These are phyloP conservation scores for Sarocladium brachiariae DNA, from an alignment of 2,329 filamentous ascomycete species.

Conservation along the genomic window DNA sequence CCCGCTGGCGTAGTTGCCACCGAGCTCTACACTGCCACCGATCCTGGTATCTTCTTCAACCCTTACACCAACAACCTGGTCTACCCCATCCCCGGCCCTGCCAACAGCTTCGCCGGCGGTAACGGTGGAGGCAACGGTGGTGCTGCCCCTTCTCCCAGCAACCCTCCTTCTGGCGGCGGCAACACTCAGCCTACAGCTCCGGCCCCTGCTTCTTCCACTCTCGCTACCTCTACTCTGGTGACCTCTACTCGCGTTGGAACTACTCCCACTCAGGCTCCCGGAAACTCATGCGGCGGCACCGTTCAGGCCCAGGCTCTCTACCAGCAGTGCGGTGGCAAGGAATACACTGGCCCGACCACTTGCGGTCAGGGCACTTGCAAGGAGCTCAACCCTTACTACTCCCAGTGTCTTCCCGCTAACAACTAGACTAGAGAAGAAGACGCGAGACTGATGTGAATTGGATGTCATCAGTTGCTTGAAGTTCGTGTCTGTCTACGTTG, in stretches of 20 bases:
- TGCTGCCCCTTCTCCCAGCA: conserved; percentile 11
- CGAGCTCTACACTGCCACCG: conserved; percentile 18
- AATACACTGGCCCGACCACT: conserved; percentile 19
- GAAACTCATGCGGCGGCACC: background rate
- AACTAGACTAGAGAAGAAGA: background rate
- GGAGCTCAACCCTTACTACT: conserved; percentile 22
- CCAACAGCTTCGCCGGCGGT: conserved; percentile 5
- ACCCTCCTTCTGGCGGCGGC: conserved; percentile 5
- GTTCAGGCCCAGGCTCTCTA: background rate
- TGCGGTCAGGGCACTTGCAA: conserved; percentile 21
- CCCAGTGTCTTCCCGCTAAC: conserved; percentile 16
- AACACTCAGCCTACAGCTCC: no score
- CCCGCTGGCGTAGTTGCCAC: conserved; percentile 22
- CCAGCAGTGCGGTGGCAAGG: conserved; percentile 20
- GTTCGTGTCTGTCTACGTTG: background rate
- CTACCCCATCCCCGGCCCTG: conserved; percentile 18
- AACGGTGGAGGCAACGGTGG: conserved; percentile 10
- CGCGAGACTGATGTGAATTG: conserved; percentile 1
- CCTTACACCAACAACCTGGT: conserved; percentile 15
- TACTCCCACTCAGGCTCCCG: background rate
- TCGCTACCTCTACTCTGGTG: background rate
- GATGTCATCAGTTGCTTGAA: background rate
- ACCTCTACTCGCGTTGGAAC: background rate
- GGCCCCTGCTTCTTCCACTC: background rate
- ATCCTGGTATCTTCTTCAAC: conserved; percentile 23